A percentile compares a stretch with the other conserved stretches of the same genome.
Evolutionary conservation across 441 rosid genomes (phyloP).

Genomic region (Jatropha podagrica): DNA sequence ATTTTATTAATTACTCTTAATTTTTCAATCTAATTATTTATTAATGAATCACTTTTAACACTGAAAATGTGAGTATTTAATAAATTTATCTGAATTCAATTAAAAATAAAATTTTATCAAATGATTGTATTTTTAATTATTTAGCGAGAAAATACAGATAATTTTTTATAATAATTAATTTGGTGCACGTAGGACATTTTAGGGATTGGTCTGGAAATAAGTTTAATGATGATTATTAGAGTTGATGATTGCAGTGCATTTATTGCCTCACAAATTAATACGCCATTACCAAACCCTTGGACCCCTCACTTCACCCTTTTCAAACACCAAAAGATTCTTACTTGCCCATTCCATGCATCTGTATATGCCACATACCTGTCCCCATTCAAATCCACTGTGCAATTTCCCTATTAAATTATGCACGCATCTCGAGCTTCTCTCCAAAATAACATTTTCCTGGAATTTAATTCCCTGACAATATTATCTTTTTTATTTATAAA

Average conservation of each 20-base stretch:
- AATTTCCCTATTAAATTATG: neutral
- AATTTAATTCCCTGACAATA: slow-evolving; percentile 23
- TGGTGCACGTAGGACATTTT: too few species aligned
- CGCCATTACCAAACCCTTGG: neutral
- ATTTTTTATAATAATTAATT: too few species aligned
- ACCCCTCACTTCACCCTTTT: neutral
- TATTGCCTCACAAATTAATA: neutral
- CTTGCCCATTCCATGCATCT: slow-evolving; percentile 5
- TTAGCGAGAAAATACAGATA: too few species aligned
- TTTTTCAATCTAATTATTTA: too few species aligned
- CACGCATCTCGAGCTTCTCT: slow-evolving; percentile 21
- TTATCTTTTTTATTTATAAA: neutral
- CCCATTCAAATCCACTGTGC: neutral
- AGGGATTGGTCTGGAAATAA: too few species aligned
- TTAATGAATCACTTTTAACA: too few species aligned
- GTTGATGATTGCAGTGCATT: neutral
- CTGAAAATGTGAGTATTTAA: too few species aligned
- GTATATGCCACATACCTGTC: neutral
- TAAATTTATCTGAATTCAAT: too few species aligned
- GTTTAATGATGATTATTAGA: neutral
- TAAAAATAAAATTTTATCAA: too few species aligned
- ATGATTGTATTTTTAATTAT: too few species aligned
- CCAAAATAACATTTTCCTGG: slow-evolving; percentile 3
- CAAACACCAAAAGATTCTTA: neutral
- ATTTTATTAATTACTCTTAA: too few species aligned